Base-by-base conservation (phyloP, 202 grass and related monocot species). In the Zizania palustris region DNA sequence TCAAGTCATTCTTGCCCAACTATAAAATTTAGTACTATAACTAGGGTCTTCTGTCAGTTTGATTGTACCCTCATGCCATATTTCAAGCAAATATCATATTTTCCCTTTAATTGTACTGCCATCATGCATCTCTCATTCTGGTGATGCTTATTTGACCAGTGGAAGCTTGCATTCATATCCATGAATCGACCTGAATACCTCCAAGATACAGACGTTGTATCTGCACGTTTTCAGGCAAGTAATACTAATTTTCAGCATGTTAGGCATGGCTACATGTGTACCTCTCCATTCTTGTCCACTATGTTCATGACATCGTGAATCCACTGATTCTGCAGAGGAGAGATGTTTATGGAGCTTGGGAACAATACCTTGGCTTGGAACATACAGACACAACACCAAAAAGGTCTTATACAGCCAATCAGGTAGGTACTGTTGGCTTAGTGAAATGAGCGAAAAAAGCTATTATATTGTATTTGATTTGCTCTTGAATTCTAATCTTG, bases 111-210 rank as follows among this genome's bases (percentile, higher is more conserved):
- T 64, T 72, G 41, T 74, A 73, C 41, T 54, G 49, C n/a, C 55
- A 37, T 58, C 63, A 65, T 82, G 61, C 3, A 21, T 83, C 7
- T 58, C 45, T 70, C 45, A 50, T 56, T 4, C 63, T 34, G 14
- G 63, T 69, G 63, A 77, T 86, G n/a, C 48, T 82, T 77, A 61
- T 78, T 70, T 83, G 44, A 71, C 50, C 89, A 99, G 96, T 99
- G 96, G 96, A 99, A 95, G 75, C 89, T 96, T 89, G 96, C 96
- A 70, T 99, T 92, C 83, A 87, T 99, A 81, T 92, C 96, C 60
- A 89, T 95, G 81, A 89, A 87, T 37, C 92, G 92, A 43, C 92
- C 92, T 53, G 87, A 95, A 71, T 96, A 99, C 75, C 89, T 95
- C n/a, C 87, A 95, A 63, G 96, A 99, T 79, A 76, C 45, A 59